These are phyloP conservation scores for Citrus inodora DNA, from an alignment of 345 rosid genomes.

Conservation along the genomic window DNA sequence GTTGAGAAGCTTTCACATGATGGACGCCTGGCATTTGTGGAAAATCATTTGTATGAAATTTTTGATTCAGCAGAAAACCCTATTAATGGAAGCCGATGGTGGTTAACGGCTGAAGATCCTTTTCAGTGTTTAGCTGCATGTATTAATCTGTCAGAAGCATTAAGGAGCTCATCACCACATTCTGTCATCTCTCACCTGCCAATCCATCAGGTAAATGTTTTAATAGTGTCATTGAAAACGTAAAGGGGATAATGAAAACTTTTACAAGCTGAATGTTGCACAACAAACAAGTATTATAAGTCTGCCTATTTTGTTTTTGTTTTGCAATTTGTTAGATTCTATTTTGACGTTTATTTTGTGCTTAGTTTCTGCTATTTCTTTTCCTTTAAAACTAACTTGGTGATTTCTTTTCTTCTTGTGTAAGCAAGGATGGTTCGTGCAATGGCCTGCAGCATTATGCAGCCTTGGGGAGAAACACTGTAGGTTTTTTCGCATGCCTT, in stretches of 20 bases:
- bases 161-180: slow-evolving; percentile 75
- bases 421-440: slow-evolving; percentile 90
- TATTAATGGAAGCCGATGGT: slow-evolving; percentile 80
- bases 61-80: slow-evolving; percentile 94
- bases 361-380: not conserved
- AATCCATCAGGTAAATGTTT: slow-evolving; percentile 79
- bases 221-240: not conserved
- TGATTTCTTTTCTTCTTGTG: not conserved
- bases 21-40: slow-evolving; percentile 79
- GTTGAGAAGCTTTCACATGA: slow-evolving; percentile 90
- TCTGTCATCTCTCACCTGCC: slow-evolving; percentile 76
- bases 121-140: slow-evolving; percentile 98
- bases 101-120: slow-evolving; percentile 97
- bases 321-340: not conserved
- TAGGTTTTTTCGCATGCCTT: slow-evolving; percentile 35
- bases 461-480: slow-evolving; percentile 94
- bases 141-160: slow-evolving; percentile 76
- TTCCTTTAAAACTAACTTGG: not conserved
- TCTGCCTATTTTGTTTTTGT: not conserved
- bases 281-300: slow-evolving; percentile 7
- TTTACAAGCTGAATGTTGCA: not conserved
- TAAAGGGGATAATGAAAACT: not conserved
- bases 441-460: slow-evolving; percentile 99
- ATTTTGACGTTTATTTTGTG: not conserved
- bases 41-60: slow-evolving; percentile 74